Evolutionary conservation across 345 rosid species (phyloP).

Genomic region (sweet orange (Citrus sinensis)): DVS_A1.0 CM039165.1:30213501-30214000

Average conservation of each 20-base stretch:
- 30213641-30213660: slow-evolving; percentile 55
- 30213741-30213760: slow-evolving; percentile 40
- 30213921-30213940: not conserved
- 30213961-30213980: not conserved
- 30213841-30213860: slow-evolving; percentile 75
- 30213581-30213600: not conserved
- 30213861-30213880: slow-evolving; percentile 60
- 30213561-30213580: not conserved
- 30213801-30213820: slow-evolving; percentile 47
- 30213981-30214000: not conserved
- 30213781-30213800: not conserved
- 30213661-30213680: slow-evolving; percentile 66
- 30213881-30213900: slow-evolving; percentile 88
- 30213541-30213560: not conserved
- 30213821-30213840: slow-evolving; percentile 64
- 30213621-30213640: slow-evolving; percentile 52
- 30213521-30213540: not conserved
- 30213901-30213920: slow-evolving; percentile 13
- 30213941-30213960: not conserved
- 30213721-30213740: slow-evolving; percentile 85
- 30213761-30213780: not conserved
- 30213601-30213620: not conserved
- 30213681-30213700: slow-evolving; percentile 62
- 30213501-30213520: not conserved
- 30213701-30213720: slow-evolving; percentile 52